phyloP scores from a whole-genome alignment of 192 early-diverging fungal genomes.

The Coemansia sp. region DNA sequence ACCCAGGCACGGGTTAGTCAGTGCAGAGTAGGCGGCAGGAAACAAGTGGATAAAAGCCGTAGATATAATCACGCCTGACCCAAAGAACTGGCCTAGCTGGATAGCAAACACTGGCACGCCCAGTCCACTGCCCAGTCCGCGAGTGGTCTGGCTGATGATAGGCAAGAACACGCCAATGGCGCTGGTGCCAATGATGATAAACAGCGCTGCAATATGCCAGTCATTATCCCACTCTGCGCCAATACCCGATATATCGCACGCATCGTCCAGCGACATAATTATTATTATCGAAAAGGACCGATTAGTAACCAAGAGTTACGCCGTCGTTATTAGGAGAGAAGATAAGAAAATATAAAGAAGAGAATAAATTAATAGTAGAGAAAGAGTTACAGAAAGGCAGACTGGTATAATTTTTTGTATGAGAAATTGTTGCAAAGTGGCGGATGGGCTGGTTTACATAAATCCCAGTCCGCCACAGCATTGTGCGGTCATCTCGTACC shows the following conservation, averaged over 20 bases:
- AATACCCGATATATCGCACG: constrained; percentile 15
- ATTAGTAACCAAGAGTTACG: not conserved
- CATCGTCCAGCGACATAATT: constrained; percentile 8
- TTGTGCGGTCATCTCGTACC: not conserved
- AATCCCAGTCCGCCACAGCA: constrained; percentile 9
- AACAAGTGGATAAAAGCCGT: constrained; percentile 78
- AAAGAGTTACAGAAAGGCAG: not conserved
- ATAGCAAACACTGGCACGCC: constrained; percentile 41
- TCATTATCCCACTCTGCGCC: constrained; percentile 36
- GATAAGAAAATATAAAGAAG: not conserved
- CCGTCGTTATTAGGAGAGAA: not conserved
- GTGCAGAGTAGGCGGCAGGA: constrained; percentile 57
- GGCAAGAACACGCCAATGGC: constrained; percentile 60
- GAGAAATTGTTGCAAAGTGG: constrained; percentile 1
- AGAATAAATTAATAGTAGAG: constrained; percentile 4
- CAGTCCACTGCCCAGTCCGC: constrained; percentile 18
- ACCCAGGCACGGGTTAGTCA: constrained; percentile 58
- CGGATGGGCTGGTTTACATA: not conserved
- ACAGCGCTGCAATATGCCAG: constrained; percentile 58
- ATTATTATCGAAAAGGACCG: not conserved
- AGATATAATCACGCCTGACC: constrained; percentile 71
- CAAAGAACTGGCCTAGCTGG: constrained; percentile 59
- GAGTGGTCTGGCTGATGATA: constrained; percentile 39
- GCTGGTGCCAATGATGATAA: constrained; percentile 61
- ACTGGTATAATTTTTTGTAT: not conserved